Percentiles rank a stretch among this genome's conserved stretches.
These are phyloP conservation scores for Phytophthora macrochlamydospora DNA, from an alignment of 352 stramenopile species.

Conservation along the genomic window DNA sequence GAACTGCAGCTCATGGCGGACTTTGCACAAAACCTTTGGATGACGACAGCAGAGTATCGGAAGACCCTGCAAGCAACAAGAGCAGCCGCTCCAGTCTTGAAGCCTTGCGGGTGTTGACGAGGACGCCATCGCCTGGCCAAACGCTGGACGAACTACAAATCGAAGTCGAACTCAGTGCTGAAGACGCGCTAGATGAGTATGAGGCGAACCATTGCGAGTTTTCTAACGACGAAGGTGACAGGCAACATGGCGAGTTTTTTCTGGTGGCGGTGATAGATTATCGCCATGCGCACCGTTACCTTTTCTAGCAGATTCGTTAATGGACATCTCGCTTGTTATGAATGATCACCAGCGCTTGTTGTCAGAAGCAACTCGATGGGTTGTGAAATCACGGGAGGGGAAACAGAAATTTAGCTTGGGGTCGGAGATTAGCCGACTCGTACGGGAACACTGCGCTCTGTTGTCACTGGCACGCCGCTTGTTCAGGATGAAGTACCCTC, in stretches of 20 bases:
- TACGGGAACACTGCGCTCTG: slow-evolving; percentile 61
- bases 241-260: slow-evolving; percentile 10
- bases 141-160: slow-evolving; percentile 29
- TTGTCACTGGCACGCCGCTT: slow-evolving; percentile 51
- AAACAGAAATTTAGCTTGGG: slow-evolving; percentile 36
- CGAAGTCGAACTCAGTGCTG: slow-evolving; percentile 21
- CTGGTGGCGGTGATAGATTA: not conserved
- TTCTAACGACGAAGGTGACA: slow-evolving; percentile 21
- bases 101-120: slow-evolving; percentile 28
- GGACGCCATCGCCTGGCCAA: slow-evolving; percentile 35
- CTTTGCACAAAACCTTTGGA: slow-evolving; percentile 68
- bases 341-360: slow-evolving; percentile 74
- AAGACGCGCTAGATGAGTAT: slow-evolving; percentile 8
- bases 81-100: slow-evolving; percentile 53
- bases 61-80: slow-evolving; percentile 32
- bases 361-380: slow-evolving; percentile 51
- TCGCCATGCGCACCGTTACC: slow-evolving; percentile 19
- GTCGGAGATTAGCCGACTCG: slow-evolving; percentile 51
- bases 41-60: slow-evolving; percentile 41
- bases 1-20: slow-evolving; percentile 61
- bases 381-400: slow-evolving; percentile 43
- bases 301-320: slow-evolving; percentile 57
- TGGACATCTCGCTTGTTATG: slow-evolving; percentile 82
- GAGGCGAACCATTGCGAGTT: slow-evolving; percentile 17
- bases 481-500: slow-evolving; percentile 60